These are phyloP conservation scores for Teratosphaeria zuluensis DNA, from an alignment of 2,329 filamentous ascomycete species.

Conservation along the genomic window DNA sequence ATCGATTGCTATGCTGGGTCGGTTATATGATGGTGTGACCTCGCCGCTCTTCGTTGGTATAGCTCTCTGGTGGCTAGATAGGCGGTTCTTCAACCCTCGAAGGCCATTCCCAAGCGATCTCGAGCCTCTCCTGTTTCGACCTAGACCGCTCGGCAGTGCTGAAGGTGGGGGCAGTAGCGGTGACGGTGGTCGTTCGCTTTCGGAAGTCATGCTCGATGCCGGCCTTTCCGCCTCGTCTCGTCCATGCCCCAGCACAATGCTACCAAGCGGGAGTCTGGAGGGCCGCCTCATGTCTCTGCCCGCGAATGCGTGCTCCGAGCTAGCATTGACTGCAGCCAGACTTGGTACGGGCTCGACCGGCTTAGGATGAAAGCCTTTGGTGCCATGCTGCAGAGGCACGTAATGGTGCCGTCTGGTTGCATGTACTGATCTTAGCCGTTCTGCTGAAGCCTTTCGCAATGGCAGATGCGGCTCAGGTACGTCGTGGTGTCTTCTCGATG, in stretches of 20 bases:
- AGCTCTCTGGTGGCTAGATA: conserved; percentile 10
- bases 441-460: conserved; percentile 32
- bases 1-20: conserved; percentile 17
- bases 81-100: conserved; percentile 13
- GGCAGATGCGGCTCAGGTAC: conserved; percentile 36
- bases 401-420: conserved; percentile 11
- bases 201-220: not conserved
- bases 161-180: conserved; percentile 12
- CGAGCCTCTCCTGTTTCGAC: conserved; percentile 7
- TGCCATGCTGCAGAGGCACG: conserved; percentile 15
- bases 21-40: conserved; percentile 23
- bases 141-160: not conserved
- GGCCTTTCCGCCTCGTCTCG: conserved; percentile 6
- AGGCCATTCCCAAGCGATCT: conserved; percentile 19
- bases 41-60: conserved; percentile 24
- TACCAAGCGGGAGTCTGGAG: conserved; percentile 20
- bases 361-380: conserved; percentile 22
- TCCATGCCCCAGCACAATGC: conserved; percentile 11
- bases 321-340: conserved; percentile 21
- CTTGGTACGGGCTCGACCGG: conserved; percentile 19
- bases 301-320: conserved; percentile 27
- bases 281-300: conserved; percentile 17
- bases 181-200: conserved; percentile 9
- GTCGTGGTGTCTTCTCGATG: conserved; percentile 56
- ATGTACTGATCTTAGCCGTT: conserved; percentile 25